Base-by-base conservation (phyloP, 2,329 filamentous ascomycete species). In the Mycosphaerella arachidis region DNA sequence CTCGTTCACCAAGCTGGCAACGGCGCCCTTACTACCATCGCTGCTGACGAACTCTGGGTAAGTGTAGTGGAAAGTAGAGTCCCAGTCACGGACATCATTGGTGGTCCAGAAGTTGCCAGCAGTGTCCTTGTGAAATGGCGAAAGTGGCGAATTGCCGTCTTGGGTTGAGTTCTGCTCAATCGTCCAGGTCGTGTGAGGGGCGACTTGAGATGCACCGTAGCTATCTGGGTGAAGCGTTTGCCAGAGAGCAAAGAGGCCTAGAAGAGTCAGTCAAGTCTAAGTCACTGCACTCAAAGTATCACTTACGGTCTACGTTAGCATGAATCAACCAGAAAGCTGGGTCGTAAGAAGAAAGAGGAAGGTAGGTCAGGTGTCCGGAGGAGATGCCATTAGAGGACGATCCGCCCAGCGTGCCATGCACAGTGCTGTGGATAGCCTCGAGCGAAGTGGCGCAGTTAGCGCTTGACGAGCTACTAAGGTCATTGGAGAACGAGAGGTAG, bases 271-370 rank as follows among this genome's bases (percentile, higher is more conserved):
- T n/a, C 8, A 9, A 6, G n/a, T 43, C 16, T 6, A 13, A 43
- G 5, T 12, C 31, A 35, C 12, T 8, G 31, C 8, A 12, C 8
- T 2, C 2, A 35, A 9, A 5, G 4, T 9, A 12, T 6, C 7
- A n/a, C 40, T 43, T 74, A 4, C 91, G 84, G 70, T 95, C 91
- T 7, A 91, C 82, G 73, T 89, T 92, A 65, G 61, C 60, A 68
- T 93, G 90, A 68, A 93, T 89, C 6, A 93, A 75, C 74, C 87
- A 90, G 75, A 93, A 92, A n/a, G 90, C 76, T 0, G 91, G 90
- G 69, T 95, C 91, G 71, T 91, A 94, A 0, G 88, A 82, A 3
- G 89, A 62, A 37, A 89, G 67, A 86, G 87, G 27, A 84, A 86
- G 84, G 73, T 84, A 88, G 53, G 82, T 84, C 84, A 90, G 89